phyloP scores from a whole-genome alignment of 495 filamentous ascomycete species.

The Penicillium desertorum region DNA sequence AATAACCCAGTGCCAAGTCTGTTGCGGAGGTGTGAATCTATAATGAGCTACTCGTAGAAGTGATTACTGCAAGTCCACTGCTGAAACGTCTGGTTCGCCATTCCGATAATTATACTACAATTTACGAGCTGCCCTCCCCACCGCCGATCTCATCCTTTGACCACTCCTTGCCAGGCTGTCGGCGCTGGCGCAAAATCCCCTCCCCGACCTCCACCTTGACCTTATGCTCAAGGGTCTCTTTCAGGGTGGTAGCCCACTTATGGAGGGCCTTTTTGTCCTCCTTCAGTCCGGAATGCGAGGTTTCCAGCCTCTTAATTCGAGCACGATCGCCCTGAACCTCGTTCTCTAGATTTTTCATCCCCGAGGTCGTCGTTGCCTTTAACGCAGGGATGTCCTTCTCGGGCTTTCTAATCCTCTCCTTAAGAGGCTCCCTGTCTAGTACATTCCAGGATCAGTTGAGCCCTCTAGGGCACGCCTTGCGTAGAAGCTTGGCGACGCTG shows the following conservation, averaged over 20 bases:
- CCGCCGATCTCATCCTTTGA: too few species aligned
- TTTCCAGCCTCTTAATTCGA: background rate
- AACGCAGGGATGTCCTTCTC: background rate
- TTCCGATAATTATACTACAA: too few species aligned
- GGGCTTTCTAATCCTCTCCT: background rate
- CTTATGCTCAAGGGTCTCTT: background rate
- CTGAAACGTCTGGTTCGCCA: too few species aligned
- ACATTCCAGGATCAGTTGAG: background rate
- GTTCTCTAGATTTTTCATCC: background rate
- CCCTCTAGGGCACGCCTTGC: background rate
- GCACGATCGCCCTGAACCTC: background rate
- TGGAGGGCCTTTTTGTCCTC: background rate
- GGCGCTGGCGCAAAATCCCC: too few species aligned
- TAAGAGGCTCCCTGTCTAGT: background rate
- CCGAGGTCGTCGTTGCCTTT: background rate
- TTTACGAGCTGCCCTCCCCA: too few species aligned
- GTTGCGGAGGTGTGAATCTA: too few species aligned
- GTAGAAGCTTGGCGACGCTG: background rate
- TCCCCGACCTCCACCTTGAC: too few species aligned
- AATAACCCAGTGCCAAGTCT: too few species aligned
- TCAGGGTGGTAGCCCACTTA: background rate
- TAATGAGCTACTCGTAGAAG: too few species aligned
- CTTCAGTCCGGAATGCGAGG: background rate
- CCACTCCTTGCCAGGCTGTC: too few species aligned
- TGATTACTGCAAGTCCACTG: too few species aligned